Conservation (phyloP, 257 asterid species). For the Ilex asprella region DNA sequence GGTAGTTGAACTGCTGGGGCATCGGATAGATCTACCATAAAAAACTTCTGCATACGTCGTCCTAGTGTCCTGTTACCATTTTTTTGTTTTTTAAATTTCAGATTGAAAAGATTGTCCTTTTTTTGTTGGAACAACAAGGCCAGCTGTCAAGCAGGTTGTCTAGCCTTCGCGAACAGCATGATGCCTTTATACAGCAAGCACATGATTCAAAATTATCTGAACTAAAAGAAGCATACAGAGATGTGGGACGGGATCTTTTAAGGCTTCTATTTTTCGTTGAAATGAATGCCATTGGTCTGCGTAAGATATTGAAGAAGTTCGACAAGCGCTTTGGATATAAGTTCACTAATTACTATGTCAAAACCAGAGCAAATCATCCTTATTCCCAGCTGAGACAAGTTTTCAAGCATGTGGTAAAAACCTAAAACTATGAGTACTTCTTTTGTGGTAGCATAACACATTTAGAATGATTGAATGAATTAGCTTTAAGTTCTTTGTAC, state of each 20-base stretch:
- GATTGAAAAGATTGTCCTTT: conserved; percentile 91
- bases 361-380: conserved; percentile 97
- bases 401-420: conserved; percentile 95
- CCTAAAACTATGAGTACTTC: not conserved
- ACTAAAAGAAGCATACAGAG: conserved; percentile 80
- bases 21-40: no score
- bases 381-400: conserved; percentile 98
- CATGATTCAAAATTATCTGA: conserved; percentile 69
- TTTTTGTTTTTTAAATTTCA: conserved; percentile 22
- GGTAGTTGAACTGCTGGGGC: no score
- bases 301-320: conserved; percentile 92
- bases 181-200: conserved; percentile 67
- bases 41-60: no score
- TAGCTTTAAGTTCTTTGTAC: no score
- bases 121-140: conserved; percentile 95
- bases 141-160: conserved; percentile 66
- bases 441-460: no score
- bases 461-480: no score
- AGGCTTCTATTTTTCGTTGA: conserved; percentile 86
- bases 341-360: conserved; percentile 90
- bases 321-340: conserved; percentile 87
- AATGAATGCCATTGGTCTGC: conserved; percentile 82
- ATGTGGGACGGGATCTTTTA: conserved; percentile 76
- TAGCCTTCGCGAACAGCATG: conserved; percentile 56
- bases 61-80: no score